These are phyloP conservation scores for Oehlia diaphana DNA, from an alignment of 192 early-diverging fungal genomes.

Conservation along the genomic window DNA sequence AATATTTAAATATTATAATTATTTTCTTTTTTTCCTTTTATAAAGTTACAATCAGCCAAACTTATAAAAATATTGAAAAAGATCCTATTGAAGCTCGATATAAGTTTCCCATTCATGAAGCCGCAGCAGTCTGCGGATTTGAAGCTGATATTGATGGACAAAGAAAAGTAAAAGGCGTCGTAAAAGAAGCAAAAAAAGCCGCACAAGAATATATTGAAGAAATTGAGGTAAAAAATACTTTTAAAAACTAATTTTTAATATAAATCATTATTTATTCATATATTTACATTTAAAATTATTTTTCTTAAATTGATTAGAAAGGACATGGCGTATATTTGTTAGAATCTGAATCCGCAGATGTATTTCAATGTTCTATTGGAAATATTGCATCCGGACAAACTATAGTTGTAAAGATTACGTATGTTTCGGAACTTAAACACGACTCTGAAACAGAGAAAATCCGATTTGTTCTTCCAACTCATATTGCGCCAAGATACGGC, in stretches of 20 bases:
- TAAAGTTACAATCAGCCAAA: slow-evolving; percentile 17
- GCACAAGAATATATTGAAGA: slow-evolving; percentile 9
- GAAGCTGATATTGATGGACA: slow-evolving; percentile 24
- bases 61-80: slow-evolving; percentile 18
- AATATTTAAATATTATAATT: background rate
- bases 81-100: slow-evolving; percentile 16
- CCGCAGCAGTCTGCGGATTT: slow-evolving; percentile 17
- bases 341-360: slow-evolving; percentile 30
- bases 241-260: background rate
- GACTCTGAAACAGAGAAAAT: slow-evolving; percentile 48
- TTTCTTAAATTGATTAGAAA: background rate
- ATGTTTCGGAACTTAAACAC: slow-evolving; percentile 48
- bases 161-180: slow-evolving; percentile 12
- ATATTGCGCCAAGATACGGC: slow-evolving; percentile 42
- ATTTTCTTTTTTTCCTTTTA: background rate
- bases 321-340: slow-evolving; percentile 19
- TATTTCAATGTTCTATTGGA: slow-evolving; percentile 52
- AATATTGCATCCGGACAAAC: slow-evolving; percentile 42
- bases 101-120: slow-evolving; percentile 19
- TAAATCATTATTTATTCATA: background rate
- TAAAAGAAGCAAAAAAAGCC: slow-evolving; percentile 22
- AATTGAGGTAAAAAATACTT: background rate
- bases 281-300: background rate
- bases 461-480: slow-evolving; percentile 48
- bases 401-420: slow-evolving; percentile 45